phyloP scores from a whole-genome alignment of 129 eudicot species.

The Helianthus tuberosus region DNA sequence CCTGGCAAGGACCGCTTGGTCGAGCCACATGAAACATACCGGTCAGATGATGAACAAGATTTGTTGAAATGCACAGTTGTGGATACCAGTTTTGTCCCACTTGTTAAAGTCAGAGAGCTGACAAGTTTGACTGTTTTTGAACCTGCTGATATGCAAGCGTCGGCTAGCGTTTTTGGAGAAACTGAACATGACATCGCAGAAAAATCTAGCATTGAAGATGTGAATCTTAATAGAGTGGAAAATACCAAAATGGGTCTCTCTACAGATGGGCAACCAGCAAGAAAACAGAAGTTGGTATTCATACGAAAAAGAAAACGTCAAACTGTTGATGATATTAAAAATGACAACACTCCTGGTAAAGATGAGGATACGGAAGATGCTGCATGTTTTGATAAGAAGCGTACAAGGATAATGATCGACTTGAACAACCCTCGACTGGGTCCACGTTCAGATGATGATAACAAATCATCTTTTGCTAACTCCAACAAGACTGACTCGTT shows the following conservation, averaged over 20 bases:
- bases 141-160: constrained; percentile 13
- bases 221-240: background rate
- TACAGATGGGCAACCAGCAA: constrained; percentile 4
- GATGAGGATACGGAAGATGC: constrained; percentile 12
- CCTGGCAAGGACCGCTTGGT: constrained; percentile 29
- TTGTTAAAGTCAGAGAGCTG: constrained; percentile 33
- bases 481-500: constrained; percentile 2
- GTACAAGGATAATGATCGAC: constrained; percentile 32
- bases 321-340: background rate
- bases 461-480: constrained; percentile 6
- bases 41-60: constrained; percentile 21
- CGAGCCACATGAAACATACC: constrained; percentile 15
- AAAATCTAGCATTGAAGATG: constrained; percentile 11
- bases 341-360: background rate
- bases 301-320: constrained; percentile 19
- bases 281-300: constrained; percentile 19
- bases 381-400: constrained; percentile 6
- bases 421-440: constrained; percentile 44
- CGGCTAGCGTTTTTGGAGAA: constrained; percentile 10
- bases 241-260: too few relatives aligned
- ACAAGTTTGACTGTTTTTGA: constrained; percentile 29
- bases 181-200: background rate
- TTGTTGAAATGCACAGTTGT: constrained; percentile 36
- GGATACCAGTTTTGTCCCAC: constrained; percentile 43
- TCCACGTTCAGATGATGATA: constrained; percentile 20